A percentile compares a stretch with the other conserved stretches of the same genome.
These are phyloP conservation scores for Auxenochlorella protothecoides DNA, from an alignment of 139 green algal species.

Conservation along the genomic window DNA sequence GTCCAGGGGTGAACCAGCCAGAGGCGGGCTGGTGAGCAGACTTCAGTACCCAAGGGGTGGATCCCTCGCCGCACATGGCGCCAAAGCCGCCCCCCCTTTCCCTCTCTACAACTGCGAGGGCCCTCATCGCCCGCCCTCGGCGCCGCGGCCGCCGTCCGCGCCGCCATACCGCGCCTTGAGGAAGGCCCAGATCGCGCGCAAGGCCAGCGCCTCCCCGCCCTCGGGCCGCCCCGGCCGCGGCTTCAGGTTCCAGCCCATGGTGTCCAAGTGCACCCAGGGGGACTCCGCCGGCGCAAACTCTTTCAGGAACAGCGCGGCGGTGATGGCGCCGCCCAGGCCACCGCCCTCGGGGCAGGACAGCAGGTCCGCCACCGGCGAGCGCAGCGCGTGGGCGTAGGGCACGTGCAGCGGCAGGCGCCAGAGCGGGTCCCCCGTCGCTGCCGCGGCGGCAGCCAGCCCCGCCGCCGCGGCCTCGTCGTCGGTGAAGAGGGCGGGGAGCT, in stretches of 20 bases:
- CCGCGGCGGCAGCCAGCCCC: slow-evolving; percentile 24
- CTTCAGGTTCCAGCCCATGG: slow-evolving; percentile 22
- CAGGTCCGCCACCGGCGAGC: slow-evolving; percentile 72
- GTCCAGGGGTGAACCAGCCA: too few relatives aligned
- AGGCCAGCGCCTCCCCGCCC: slow-evolving; percentile 45
- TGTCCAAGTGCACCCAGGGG: slow-evolving; percentile 61
- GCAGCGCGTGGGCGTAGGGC: slow-evolving; percentile 19
- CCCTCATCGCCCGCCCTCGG: neutral
- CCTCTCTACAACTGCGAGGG: too few relatives aligned
- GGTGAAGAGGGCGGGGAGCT: slow-evolving; percentile 51
- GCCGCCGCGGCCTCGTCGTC: slow-evolving; percentile 29
- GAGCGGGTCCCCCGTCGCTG: slow-evolving; percentile 30
- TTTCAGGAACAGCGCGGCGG: slow-evolving; percentile 84
- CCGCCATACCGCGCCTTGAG: slow-evolving; percentile 19
- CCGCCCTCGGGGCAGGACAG: slow-evolving; percentile 26
- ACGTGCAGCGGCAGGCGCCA: slow-evolving; percentile 56
- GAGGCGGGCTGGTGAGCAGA: too few relatives aligned
- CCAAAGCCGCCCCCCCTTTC: too few relatives aligned
- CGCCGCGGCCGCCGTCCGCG: neutral
- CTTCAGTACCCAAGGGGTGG: too few relatives aligned
- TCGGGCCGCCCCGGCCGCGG: slow-evolving; percentile 39
- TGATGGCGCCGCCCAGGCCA: slow-evolving; percentile 76
- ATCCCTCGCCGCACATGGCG: too few relatives aligned
- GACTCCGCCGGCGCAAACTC: slow-evolving; percentile 40
- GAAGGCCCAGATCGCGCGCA: slow-evolving; percentile 43